These are phyloP conservation scores for Didymella lethalis DNA, from an alignment of 2,329 filamentous ascomycete species.

Conservation along the genomic window DNA sequence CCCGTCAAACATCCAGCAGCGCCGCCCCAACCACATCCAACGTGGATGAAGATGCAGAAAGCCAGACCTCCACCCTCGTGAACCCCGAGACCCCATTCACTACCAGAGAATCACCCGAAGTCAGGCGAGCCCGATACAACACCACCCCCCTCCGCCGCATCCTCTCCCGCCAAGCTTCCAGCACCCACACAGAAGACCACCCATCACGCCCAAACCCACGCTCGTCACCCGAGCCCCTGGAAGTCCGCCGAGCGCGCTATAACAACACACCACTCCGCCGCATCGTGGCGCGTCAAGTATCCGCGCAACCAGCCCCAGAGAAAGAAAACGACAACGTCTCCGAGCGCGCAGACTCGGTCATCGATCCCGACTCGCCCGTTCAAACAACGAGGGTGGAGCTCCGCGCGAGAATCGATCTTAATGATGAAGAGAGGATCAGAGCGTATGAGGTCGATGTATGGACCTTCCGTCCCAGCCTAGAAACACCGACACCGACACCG, in stretches of 20 bases:
- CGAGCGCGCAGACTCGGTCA: conserved; percentile 13
- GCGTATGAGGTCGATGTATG: neutral
- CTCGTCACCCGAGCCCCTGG: neutral
- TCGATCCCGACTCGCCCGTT: conserved; percentile 1
- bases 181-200: too few species aligned
- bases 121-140: conserved; percentile 4
- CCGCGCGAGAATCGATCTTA: too few species aligned
- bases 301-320: neutral
- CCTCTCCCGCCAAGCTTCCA: neutral
- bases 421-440: neutral
- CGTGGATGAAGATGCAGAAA: neutral
- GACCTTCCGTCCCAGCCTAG: neutral
- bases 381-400: neutral
- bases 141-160: conserved; percentile 12
- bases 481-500: too few species aligned
- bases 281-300: conserved; percentile 9
- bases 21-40: neutral
- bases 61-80: conserved; percentile 10
- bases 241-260: conserved; percentile 1
- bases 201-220: too few species aligned
- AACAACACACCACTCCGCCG: conserved; percentile 18
- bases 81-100: neutral
- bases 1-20: neutral
- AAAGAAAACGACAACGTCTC: neutral
- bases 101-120: neutral